These are phyloP conservation scores for Colletotrichum acutatum DNA, from an alignment of 2,329 filamentous ascomycete species.

Conservation along the genomic window DNA sequence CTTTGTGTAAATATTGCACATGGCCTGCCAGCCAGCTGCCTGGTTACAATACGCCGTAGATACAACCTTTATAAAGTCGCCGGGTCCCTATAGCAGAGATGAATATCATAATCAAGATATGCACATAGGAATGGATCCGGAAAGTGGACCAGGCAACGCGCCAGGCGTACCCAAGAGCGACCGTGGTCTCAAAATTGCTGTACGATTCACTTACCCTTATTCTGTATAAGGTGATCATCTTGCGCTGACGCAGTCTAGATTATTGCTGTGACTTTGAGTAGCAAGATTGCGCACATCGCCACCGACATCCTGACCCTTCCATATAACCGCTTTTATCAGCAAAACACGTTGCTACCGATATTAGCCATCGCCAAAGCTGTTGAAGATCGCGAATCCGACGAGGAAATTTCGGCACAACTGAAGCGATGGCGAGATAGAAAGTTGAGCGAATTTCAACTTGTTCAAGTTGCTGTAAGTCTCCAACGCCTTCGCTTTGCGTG, in stretches of 20 bases:
- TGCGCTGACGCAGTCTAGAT: slow-evolving; percentile 22
- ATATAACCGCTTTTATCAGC: slow-evolving; percentile 42
- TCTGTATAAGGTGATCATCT: not conserved
- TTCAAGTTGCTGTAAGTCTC: slow-evolving; percentile 38
- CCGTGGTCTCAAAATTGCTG: slow-evolving; percentile 17
- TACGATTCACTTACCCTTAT: not conserved
- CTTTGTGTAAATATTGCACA: not conserved
- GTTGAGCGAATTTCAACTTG: slow-evolving; percentile 39
- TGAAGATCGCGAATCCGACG: slow-evolving; percentile 24
- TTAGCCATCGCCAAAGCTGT: slow-evolving; percentile 36
- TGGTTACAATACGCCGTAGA: not conserved
- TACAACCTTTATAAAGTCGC: slow-evolving; percentile 16
- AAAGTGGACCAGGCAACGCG: slow-evolving; percentile 12
- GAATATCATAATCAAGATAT: not conserved
- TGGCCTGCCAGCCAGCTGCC: slow-evolving; percentile 2
- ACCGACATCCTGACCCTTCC: slow-evolving; percentile 39
- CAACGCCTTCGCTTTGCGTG: not conserved
- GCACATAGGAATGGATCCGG: slow-evolving; percentile 4
- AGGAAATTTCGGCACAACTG: slow-evolving; percentile 36
- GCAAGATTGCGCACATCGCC: slow-evolving; percentile 26
- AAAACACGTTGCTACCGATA: slow-evolving; percentile 41
- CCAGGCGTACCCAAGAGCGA: slow-evolving; percentile 25
- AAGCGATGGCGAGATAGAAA: slow-evolving; percentile 38
- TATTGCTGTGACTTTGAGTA: slow-evolving; percentile 13
- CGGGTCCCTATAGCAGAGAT: not conserved